These are phyloP conservation scores for Wickerhamomyces chambardii DNA, from an alignment of 805 yeast genomes.

Conservation along the genomic window DNA sequence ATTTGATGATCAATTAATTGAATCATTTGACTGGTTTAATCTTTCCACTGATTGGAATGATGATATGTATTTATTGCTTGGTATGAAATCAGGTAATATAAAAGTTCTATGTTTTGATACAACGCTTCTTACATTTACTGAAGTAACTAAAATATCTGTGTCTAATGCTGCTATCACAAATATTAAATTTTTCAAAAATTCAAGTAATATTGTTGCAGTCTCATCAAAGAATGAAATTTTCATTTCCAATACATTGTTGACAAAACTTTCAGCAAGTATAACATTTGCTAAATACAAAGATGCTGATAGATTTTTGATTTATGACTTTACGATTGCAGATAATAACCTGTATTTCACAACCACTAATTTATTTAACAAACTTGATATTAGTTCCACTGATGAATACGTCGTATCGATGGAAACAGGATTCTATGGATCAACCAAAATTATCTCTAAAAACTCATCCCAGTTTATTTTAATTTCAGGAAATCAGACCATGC, in stretches of 20 bases:
- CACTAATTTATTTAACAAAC: constrained; percentile 4
- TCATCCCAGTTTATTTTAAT: constrained; percentile 1
- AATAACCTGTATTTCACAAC: constrained; percentile 3
- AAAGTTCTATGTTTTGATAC: constrained; percentile 1
- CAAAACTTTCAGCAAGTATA: background rate
- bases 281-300: background rate
- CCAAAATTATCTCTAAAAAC: constrained; percentile 7
- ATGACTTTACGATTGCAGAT: constrained; percentile 6
- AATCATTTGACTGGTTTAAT: constrained; percentile 12
- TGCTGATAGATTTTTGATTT: constrained; percentile 8
- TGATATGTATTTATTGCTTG: constrained; percentile 5
- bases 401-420: background rate
- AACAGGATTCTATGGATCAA: constrained; percentile 4
- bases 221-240: constrained; percentile 12
- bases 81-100: constrained; percentile 12
- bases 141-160: background rate
- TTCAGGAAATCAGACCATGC: constrained; percentile 4
- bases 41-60: too few species aligned
- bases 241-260: background rate
- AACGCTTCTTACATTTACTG: background rate
- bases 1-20: constrained; percentile 6
- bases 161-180: constrained; percentile 4
- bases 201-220: constrained; percentile 5
- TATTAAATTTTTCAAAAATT: constrained; percentile 3
- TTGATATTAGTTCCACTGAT: background rate